Conservation (phyloP, 257 asterid species). For the Solanum arcanum region DNA sequence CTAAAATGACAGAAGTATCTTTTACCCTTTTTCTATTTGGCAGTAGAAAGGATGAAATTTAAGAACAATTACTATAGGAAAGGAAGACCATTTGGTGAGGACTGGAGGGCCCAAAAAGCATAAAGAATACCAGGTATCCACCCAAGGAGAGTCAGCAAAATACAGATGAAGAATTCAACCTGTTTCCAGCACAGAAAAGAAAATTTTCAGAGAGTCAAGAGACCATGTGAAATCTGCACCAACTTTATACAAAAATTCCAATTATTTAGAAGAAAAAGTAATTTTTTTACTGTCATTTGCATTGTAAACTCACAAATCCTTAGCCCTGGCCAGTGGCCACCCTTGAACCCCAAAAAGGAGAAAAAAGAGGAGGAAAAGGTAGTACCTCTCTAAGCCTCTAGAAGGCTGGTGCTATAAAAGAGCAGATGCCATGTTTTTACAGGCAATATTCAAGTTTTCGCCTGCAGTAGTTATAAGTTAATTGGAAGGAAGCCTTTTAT, state of each 20-base stretch:
- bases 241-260: no score
- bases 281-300: neutral
- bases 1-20: neutral
- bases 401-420: neutral
- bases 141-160: neutral
- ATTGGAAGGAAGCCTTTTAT: neutral
- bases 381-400: neutral
- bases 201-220: no score
- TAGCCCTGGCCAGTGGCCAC: neutral
- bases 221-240: neutral
- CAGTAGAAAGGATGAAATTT: neutral
- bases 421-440: neutral
- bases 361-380: neutral
- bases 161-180: neutral
- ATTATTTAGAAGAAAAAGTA: neutral
- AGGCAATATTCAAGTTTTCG: neutral
- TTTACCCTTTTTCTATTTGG: neutral
- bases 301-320: neutral
- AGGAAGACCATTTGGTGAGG: neutral
- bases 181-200: neutral
- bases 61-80: neutral
- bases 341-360: neutral
- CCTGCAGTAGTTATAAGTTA: neutral
- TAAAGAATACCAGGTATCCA: neutral
- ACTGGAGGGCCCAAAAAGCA: neutral